These are phyloP conservation scores for Parathielavia hyrcaniae DNA, from an alignment of 495 filamentous ascomycete species.

Conservation along the genomic window DNA sequence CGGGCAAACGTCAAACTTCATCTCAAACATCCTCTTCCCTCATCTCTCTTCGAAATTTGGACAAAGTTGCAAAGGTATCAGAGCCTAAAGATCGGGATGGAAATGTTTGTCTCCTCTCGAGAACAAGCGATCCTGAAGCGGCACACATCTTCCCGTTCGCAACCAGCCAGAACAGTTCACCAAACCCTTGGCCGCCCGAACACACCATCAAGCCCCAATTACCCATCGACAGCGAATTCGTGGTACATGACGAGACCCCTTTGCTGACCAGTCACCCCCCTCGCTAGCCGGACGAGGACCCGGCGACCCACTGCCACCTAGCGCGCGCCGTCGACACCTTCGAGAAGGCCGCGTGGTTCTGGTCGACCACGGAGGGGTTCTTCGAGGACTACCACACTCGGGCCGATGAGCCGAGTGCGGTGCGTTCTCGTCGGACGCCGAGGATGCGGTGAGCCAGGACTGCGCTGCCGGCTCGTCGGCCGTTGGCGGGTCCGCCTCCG, in stretches of 20 bases:
- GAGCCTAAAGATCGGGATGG: no score
- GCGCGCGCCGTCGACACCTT: conserved; percentile 13
- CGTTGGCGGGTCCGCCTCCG: background rate
- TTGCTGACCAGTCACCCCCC: background rate
- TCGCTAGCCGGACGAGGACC: background rate
- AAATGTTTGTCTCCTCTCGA: no score
- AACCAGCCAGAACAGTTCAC: no score
- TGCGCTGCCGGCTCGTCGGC: background rate
- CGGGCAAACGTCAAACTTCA: background rate
- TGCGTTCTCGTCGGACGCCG: background rate
- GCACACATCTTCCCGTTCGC: no score
- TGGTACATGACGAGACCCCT: no score
- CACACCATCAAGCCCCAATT: no score
- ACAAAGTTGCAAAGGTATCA: no score
- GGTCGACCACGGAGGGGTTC: background rate
- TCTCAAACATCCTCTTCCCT: background rate
- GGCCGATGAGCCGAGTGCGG: background rate
- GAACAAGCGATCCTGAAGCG: no score
- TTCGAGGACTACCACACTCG: conserved; percentile 8
- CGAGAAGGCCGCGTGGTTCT: conserved; percentile 5
- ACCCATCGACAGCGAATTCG: no score
- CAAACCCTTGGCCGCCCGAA: no score
- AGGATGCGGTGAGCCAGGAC: background rate
- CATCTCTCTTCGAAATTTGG: no score
- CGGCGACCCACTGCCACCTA: conserved; percentile 5